A percentile compares a stretch with the other conserved stretches of the same genome.
These are phyloP conservation scores for Pichia gijzeniarum DNA, from an alignment of 805 yeast species.

Conservation along the genomic window DNA sequence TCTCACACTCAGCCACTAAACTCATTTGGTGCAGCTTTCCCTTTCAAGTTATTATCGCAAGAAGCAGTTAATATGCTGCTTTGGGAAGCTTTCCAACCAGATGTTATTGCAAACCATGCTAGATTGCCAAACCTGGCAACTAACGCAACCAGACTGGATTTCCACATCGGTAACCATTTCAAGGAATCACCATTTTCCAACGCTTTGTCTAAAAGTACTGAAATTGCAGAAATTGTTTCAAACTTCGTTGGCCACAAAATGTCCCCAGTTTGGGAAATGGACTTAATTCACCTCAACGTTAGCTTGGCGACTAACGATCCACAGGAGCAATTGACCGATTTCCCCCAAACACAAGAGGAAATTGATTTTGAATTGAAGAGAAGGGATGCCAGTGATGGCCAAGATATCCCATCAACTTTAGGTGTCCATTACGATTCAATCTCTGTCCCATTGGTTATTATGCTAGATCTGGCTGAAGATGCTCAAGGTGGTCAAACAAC, in stretches of 20 bases:
- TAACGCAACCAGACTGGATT: conserved; percentile 33
- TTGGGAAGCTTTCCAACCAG: conserved; percentile 38
- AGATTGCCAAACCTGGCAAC: conserved; percentile 31
- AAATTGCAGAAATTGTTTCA: conserved; percentile 39
- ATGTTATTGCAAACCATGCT: conserved; percentile 36
- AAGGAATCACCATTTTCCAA: conserved; percentile 39
- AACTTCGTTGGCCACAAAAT: conserved; percentile 45
- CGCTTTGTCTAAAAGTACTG: conserved; percentile 47
- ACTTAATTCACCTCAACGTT: conserved; percentile 45
- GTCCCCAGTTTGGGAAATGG: conserved; percentile 42
- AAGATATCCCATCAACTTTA: conserved; percentile 38
- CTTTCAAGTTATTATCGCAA: conserved; percentile 52
- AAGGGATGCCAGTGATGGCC: conserved; percentile 24
- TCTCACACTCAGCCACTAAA: conserved; percentile 27
- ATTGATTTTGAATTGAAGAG: conserved; percentile 13
- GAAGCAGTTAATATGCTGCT: conserved; percentile 53
- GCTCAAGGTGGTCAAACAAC: conserved; percentile 49
- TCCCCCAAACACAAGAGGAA: conserved; percentile 15
- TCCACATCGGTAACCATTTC: conserved; percentile 43
- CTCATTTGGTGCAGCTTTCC: conserved; percentile 42
- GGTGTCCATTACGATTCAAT: conserved; percentile 44
- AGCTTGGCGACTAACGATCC: conserved; percentile 30
- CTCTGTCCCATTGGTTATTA: conserved; percentile 42
- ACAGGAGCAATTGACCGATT: conserved; percentile 12
- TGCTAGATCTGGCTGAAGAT: conserved; percentile 39